Base-by-base conservation (phyloP, 1,284 basidiomycete genomes). In the Rhodotorula sp. region DNA sequence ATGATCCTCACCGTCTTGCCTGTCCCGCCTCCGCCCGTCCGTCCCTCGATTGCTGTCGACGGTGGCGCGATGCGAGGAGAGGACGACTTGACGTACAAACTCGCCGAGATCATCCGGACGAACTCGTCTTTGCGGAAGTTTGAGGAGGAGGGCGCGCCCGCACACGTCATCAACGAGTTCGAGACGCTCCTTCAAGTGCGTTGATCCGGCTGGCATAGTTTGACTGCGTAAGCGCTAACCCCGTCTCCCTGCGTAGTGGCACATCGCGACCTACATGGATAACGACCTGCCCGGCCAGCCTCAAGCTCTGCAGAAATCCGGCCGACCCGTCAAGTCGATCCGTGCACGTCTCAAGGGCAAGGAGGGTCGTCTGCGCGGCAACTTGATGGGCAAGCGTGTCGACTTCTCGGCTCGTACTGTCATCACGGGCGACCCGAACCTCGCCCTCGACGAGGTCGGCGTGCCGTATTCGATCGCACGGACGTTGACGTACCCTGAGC, bases 251-350 rank as follows among this genome's bases (percentile, higher is more conserved):
- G 46, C 6, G 47, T 71, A 94, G 88, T 99, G 95, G 81, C 96
- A 99, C 79, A 93, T 96, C 70, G 96, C 95, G 11, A 99, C 96
- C 0, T 99, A 99, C 80, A 99, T 99, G 95, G 96, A 99, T 80
- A 99, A 99, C 80, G 94, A 99, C 80, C 95, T 99, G 74, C 94
- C 96, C 44, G 96, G 96, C 67, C 93, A 98, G 53, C 96, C 96
- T 0, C 94, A 98, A 80, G 94, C 95, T 1, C 82, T 97, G 77
- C 96, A 99, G 80, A 99, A 99, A 81, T 96, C 93, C 44, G 96
- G 96, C 47, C 87, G 96, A 71, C 95, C 96, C 13, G 91, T 99
- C 75, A 99, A 99, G 82, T 95, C 96, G 51, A 97, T 99, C 78
- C 92, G 96, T 73, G 94, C 95, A 8, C 90, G 96, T 73, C 85